Conservation (phyloP, 2,329 filamentous ascomycete species). For the Xylaria sp. region DNA sequence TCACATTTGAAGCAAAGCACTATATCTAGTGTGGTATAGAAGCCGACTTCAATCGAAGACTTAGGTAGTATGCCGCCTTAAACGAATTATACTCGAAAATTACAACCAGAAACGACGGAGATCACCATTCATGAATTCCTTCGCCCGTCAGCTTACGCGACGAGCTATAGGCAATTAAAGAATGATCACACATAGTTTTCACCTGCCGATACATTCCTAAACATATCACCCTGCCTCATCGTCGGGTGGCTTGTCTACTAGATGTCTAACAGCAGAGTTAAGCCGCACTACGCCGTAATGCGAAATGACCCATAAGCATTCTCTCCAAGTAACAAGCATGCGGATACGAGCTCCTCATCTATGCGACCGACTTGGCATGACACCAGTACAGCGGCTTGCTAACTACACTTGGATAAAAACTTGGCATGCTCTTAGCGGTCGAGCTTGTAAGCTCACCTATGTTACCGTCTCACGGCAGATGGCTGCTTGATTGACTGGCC, state of each 20-base stretch:
- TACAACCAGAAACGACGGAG: neutral
- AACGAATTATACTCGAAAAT: neutral
- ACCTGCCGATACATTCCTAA: neutral
- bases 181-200: neutral
- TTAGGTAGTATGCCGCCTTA: neutral
- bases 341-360: conserved; percentile 24
- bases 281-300: neutral
- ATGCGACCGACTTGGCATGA: conserved; percentile 11
- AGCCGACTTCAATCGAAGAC: neutral
- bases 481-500: conserved; percentile 1
- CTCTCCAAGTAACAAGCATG: neutral
- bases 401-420: conserved; percentile 1
- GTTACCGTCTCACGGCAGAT: conserved; percentile 22
- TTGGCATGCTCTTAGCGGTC: conserved; percentile 18
- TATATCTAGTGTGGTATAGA: neutral
- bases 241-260: neutral
- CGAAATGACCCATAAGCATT: conserved; percentile 19
- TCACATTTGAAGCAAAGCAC: conserved; percentile 5
- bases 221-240: neutral
- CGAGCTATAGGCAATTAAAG: neutral
- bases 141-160: neutral
- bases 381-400: neutral
- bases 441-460: conserved; percentile 16
- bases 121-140: neutral
- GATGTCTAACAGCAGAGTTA: neutral